These are phyloP conservation scores for Collybiopsis luxurians DNA, from an alignment of 768 basidiomycete genomes.

Conservation along the genomic window DNA sequence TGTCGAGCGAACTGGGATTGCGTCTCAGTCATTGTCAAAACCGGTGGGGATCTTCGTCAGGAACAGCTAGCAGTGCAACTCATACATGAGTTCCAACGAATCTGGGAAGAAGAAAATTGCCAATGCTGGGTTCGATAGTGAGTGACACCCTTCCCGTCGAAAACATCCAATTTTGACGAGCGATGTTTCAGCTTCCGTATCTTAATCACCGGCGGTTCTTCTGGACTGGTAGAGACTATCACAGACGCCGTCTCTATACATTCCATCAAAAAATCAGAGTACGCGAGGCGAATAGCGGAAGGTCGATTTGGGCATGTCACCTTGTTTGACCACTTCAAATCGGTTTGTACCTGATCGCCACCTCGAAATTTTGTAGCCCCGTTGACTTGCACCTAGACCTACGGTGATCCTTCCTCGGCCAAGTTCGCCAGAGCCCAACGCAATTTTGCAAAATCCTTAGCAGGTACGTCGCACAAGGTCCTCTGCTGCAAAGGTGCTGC, in stretches of 20 bases:
- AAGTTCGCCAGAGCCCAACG: conserved; percentile 89
- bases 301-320: conserved; percentile 86
- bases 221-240: conserved; percentile 96
- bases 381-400: conserved; percentile 52
- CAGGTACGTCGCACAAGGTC: conserved; percentile 43
- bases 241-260: conserved; percentile 98
- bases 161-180: not conserved
- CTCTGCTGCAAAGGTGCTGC: not conserved
- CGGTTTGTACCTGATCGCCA: conserved; percentile 44
- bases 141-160: conserved; percentile 19
- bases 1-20: conserved; percentile 78
- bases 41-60: conserved; percentile 93
- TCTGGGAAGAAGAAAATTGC: conserved; percentile 94
- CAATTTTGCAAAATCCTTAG: conserved; percentile 91
- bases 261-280: conserved; percentile 98
- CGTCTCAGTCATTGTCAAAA: conserved; percentile 97
- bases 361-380: not conserved
- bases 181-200: conserved; percentile 77
- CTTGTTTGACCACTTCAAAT: conserved; percentile 87
- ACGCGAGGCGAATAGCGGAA: conserved; percentile 81
- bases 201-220: conserved; percentile 87
- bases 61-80: conserved; percentile 97
- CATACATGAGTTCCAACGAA: conserved; percentile 87
- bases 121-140: conserved; percentile 94
- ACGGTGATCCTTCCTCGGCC: conserved; percentile 84